phyloP scores from a whole-genome alignment of 2,329 filamentous ascomycete species.

The Coniella vitis region DNA sequence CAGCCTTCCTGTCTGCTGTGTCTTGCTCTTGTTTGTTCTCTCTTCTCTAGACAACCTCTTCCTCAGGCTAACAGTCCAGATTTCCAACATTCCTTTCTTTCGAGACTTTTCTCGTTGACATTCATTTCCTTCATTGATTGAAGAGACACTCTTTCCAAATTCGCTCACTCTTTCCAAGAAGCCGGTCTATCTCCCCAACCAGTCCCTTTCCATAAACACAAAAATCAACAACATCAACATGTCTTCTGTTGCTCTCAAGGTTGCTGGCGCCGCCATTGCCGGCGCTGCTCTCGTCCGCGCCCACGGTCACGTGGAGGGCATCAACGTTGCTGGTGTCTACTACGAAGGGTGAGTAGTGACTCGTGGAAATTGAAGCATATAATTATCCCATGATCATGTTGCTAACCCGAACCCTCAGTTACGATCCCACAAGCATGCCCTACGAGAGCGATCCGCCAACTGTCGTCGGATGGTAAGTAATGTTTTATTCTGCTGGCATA shows the following conservation, averaged over 20 bases:
- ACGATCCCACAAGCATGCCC: constrained; percentile 19
- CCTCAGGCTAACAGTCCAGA: neutral
- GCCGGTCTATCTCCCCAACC: constrained; percentile 7
- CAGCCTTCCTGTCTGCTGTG: neutral
- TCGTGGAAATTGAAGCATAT: too few relatives aligned
- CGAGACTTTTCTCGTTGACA: constrained; percentile 6
- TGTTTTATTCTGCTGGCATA: too few relatives aligned
- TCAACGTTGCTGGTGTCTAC: constrained; percentile 24
- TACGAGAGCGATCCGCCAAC: constrained; percentile 21
- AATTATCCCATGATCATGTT: too few relatives aligned
- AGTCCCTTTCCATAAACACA: neutral
- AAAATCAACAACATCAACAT: constrained; percentile 1
- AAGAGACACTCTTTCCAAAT: constrained; percentile 3
- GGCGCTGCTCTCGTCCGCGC: constrained; percentile 20
- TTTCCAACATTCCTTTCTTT: constrained; percentile 1
- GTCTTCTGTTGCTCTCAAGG: constrained; percentile 7
- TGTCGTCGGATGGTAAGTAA: constrained; percentile 11
- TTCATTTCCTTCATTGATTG: constrained; percentile 17
- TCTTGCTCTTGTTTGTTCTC: neutral
- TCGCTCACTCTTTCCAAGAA: constrained; percentile 2
- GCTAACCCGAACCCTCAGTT: too few relatives aligned
- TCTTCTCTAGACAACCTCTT: neutral
- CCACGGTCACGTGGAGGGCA: constrained; percentile 26
- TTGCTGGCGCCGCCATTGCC: constrained; percentile 9
- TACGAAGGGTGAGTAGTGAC: too few relatives aligned